These are phyloP conservation scores for Penicillium turbatum DNA, from an alignment of 495 filamentous ascomycete species.

Conservation along the genomic window DNA sequence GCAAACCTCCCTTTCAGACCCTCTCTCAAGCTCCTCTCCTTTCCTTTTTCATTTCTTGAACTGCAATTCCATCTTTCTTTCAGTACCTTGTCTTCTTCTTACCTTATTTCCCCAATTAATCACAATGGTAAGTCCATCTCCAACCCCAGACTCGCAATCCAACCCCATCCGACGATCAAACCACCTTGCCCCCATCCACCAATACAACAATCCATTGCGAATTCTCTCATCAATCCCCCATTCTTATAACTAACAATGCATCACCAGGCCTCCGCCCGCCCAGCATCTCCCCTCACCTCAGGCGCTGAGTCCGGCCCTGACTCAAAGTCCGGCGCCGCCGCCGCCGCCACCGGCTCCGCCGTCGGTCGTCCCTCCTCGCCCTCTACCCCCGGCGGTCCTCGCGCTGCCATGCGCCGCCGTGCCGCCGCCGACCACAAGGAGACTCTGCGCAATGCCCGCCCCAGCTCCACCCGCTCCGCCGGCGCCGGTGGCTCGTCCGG, in stretches of 20 bases:
- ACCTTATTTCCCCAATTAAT: constrained; percentile 15
- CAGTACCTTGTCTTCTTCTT: constrained; percentile 1
- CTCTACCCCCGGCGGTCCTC: constrained; percentile 86
- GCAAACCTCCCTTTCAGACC: constrained; percentile 22
- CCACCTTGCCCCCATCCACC: constrained; percentile 3
- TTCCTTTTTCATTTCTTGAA: constrained; percentile 13
- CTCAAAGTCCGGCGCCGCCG: constrained; percentile 60
- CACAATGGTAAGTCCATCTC: constrained; percentile 37
- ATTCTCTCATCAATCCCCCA: neutral
- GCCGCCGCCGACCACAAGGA: constrained; percentile 95
- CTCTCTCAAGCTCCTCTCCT: constrained; percentile 11
- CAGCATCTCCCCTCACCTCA: constrained; percentile 47
- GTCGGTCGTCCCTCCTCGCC: constrained; percentile 78
- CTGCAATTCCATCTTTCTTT: neutral
- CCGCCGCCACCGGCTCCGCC: constrained; percentile 56
- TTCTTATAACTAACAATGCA: constrained; percentile 10
- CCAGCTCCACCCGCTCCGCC: constrained; percentile 84
- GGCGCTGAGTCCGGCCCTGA: constrained; percentile 48
- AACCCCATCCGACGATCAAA: constrained; percentile 13
- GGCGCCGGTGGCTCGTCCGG: constrained; percentile 94
- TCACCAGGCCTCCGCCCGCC: constrained; percentile 42
- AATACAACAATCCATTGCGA: neutral
- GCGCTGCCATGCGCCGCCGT: constrained; percentile 87
- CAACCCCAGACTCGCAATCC: neutral
- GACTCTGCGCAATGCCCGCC: constrained; percentile 83